phyloP scores from a whole-genome alignment of 1,139 yeast genomes.

The Martiniozyma asiatica region DNA sequence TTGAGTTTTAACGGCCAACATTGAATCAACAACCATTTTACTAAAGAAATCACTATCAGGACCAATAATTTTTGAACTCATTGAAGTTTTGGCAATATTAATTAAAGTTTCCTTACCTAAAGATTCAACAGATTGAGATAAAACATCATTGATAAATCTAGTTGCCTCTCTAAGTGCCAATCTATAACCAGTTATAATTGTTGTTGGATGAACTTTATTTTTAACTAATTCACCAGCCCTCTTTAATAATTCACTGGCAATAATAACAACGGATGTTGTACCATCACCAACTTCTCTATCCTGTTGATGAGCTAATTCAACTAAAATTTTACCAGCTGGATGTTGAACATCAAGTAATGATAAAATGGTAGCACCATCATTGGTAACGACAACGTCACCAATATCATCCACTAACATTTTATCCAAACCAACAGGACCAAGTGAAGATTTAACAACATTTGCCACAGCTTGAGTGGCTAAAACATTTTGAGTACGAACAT shows the following conservation, averaged over 20 bases:
- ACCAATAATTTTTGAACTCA: slow-evolving; percentile 97
- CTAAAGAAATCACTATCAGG: slow-evolving; percentile 86
- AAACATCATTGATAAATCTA: slow-evolving; percentile 74
- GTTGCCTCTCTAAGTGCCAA: slow-evolving; percentile 88
- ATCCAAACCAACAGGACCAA: slow-evolving; percentile 97
- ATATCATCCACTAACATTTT: slow-evolving; percentile 98
- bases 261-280: slow-evolving; percentile 89
- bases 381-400: slow-evolving; percentile 97
- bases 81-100: slow-evolving; percentile 90
- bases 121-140: slow-evolving; percentile 68
- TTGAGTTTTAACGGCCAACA: slow-evolving; percentile 88
- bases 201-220: slow-evolving; percentile 92
- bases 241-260: slow-evolving; percentile 84
- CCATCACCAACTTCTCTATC: slow-evolving; percentile 99
- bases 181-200: slow-evolving; percentile 92
- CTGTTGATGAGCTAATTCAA: slow-evolving; percentile 96
- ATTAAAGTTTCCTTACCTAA: slow-evolving; percentile 74
- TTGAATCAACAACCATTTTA: slow-evolving; percentile 86
- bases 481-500: slow-evolving; percentile 90
- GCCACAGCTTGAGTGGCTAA: slow-evolving; percentile 95
- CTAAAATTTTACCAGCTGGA: slow-evolving; percentile 96
- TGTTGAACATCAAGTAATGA: slow-evolving; percentile 91
- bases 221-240: slow-evolving; percentile 92
- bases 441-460: slow-evolving; percentile 89
- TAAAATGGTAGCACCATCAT: slow-evolving; percentile 96